These are phyloP conservation scores for Cryomyces minteri DNA, from an alignment of 495 filamentous ascomycete species.

Conservation along the genomic window DNA sequence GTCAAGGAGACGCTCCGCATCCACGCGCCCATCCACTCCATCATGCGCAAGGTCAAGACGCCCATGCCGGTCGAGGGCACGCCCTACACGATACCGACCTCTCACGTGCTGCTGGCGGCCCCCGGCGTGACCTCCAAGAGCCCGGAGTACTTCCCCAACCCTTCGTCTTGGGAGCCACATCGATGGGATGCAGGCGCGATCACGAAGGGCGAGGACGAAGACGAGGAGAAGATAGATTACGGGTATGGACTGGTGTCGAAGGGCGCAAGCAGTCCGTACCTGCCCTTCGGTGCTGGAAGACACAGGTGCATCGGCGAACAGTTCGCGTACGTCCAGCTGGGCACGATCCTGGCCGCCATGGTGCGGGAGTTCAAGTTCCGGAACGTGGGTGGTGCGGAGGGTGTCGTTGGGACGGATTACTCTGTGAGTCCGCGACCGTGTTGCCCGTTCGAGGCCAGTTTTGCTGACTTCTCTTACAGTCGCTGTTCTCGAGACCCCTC, in stretches of 20 bases:
- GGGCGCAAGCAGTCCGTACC: conserved; percentile 69
- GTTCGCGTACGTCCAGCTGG: conserved; percentile 85
- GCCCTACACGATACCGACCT: conserved; percentile 55
- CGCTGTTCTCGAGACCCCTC: conserved; percentile 12
- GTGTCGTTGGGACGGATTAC: conserved; percentile 75
- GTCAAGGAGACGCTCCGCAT: conserved; percentile 45
- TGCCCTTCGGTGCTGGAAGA: conserved; percentile 86
- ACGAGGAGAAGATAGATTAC: conserved; percentile 70
- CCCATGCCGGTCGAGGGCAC: conserved; percentile 54
- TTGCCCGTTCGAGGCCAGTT: neutral
- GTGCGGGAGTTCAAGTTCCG: conserved; percentile 58
- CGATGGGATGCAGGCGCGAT: conserved; percentile 53
- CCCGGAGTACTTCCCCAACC: conserved; percentile 60
- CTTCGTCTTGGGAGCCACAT: conserved; percentile 67
- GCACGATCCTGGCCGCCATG: conserved; percentile 63
- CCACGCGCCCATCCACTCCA: conserved; percentile 45
- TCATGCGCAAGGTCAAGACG: conserved; percentile 42
- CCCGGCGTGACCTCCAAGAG: conserved; percentile 59
- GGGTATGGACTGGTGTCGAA: conserved; percentile 88
- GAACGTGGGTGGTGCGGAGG: conserved; percentile 45
- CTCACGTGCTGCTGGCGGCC: conserved; percentile 61
- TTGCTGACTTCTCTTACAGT: neutral
- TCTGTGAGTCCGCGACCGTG: conserved; percentile 31
- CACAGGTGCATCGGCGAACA: conserved; percentile 96
- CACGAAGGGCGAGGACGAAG: conserved; percentile 33